A percentile compares a stretch with the other conserved stretches of the same genome.
These are phyloP conservation scores for Talaromyces atroroseus DNA, from an alignment of 2,329 filamentous ascomycete genomes.

Conservation along the genomic window DNA sequence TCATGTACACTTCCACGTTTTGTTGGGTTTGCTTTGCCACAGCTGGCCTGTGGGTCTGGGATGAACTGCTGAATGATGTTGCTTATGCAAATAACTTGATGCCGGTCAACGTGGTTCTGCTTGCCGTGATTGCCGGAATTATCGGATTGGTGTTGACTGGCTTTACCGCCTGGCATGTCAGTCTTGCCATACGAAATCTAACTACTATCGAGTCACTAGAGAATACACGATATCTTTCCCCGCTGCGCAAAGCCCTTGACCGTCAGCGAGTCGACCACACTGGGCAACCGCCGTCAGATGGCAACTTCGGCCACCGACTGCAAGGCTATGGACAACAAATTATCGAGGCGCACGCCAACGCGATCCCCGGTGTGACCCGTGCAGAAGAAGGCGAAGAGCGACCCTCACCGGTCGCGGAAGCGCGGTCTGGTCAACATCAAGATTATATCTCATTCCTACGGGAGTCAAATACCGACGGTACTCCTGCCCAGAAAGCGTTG, in stretches of 20 bases:
- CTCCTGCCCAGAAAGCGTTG: constrained; percentile 43
- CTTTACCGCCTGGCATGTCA: constrained; percentile 89
- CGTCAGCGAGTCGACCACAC: constrained; percentile 52
- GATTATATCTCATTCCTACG: constrained; percentile 12
- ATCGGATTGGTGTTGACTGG: constrained; percentile 83
- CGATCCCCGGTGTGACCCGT: constrained; percentile 70
- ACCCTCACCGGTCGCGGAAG: constrained; percentile 30
- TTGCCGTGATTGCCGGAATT: constrained; percentile 81
- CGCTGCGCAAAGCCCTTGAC: constrained; percentile 66
- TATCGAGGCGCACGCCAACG: constrained; percentile 75
- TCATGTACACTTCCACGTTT: constrained; percentile 83
- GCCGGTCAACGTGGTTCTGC: constrained; percentile 85
- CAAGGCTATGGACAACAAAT: constrained; percentile 67
- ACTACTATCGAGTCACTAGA: constrained; percentile 96
- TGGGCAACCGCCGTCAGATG: constrained; percentile 26
- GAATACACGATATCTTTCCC: constrained; percentile 87
- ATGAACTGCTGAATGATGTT: constrained; percentile 66
- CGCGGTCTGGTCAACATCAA: constrained; percentile 12
- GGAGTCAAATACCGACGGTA: constrained; percentile 20
- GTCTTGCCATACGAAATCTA: constrained; percentile 69
- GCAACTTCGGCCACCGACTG: constrained; percentile 37
- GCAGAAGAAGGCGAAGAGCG: constrained; percentile 72
- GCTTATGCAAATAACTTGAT: constrained; percentile 69
- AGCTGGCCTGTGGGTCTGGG: constrained; percentile 75
- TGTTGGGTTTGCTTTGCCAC: constrained; percentile 76